Percentiles rank a stretch among this genome's conserved stretches.
These are phyloP conservation scores for Bonia amplexicaulis DNA, from an alignment of 176 grass and related monocot species.

Conservation along the genomic window DNA sequence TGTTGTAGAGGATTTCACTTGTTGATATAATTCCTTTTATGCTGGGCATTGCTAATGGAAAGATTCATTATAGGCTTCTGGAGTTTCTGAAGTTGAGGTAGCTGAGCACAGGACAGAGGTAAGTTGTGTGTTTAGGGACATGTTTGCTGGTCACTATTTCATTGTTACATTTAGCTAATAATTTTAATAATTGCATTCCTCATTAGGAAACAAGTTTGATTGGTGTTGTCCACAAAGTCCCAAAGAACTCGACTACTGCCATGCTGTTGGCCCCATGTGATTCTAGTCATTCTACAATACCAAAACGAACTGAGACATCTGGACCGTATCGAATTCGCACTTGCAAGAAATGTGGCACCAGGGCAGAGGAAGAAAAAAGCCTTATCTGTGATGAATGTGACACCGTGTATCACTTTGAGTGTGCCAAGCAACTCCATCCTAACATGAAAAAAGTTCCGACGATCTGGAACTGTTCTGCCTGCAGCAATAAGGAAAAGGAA, in stretches of 20 bases:
- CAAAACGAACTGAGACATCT: conserved; percentile 38
- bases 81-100: conserved; percentile 47
- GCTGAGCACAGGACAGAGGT: conserved; percentile 55
- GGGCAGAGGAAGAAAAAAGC: conserved; percentile 43
- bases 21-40: conserved; percentile 28
- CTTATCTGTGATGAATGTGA: conserved; percentile 86
- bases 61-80: conserved; percentile 48
- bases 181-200: conserved; percentile 23
- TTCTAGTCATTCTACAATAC: conserved; percentile 74
- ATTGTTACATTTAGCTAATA: neutral
- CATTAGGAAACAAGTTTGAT: conserved; percentile 53
- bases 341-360: conserved; percentile 66
- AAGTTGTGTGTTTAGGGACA: conserved; percentile 28
- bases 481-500: conserved; percentile 31
- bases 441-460: conserved; percentile 45
- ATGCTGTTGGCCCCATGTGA: conserved; percentile 48
- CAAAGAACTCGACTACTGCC: conserved; percentile 51
- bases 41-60: conserved; percentile 9
- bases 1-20: neutral
- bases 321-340: conserved; percentile 24
- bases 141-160: neutral
- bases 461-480: conserved; percentile 72
- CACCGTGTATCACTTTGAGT: conserved; percentile 67
- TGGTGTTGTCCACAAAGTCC: conserved; percentile 31
- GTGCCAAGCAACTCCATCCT: conserved; percentile 44